Conservation (phyloP, 352 stramenopile species). For the Globisporangium okanoganense region DNA sequence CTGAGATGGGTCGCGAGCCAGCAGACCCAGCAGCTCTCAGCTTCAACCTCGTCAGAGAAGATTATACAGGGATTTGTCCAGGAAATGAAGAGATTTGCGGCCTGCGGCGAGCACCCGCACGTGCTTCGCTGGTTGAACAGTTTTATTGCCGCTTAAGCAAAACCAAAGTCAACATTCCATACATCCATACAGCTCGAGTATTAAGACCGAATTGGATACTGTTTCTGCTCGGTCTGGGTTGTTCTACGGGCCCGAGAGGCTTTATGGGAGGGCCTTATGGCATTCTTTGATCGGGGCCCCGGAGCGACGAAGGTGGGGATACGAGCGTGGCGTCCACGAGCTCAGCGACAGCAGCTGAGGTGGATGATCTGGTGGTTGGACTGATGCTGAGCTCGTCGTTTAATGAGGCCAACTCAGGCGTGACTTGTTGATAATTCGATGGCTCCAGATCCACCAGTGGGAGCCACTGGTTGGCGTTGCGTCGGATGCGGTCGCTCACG, state of each 20-base stretch:
- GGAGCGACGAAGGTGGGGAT: not conserved
- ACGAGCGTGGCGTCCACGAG: not conserved
- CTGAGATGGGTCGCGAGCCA: not conserved
- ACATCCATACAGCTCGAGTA: not conserved
- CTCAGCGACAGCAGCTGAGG: not conserved
- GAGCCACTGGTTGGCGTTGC: not conserved
- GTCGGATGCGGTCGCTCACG: not conserved
- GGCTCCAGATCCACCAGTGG: not conserved
- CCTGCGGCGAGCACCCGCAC: not conserved
- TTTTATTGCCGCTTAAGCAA: not conserved
- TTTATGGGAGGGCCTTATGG: not conserved
- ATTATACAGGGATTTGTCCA: not conserved
- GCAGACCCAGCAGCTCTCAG: not conserved
- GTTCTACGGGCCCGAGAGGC: not conserved
- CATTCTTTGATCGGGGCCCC: not conserved
- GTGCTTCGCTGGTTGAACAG: not conserved
- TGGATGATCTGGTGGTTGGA: not conserved
- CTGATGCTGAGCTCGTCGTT: not conserved
- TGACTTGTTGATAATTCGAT: not conserved
- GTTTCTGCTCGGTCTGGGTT: not conserved
- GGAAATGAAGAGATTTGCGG: not conserved
- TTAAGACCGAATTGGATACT: not conserved
- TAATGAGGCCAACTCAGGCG: not conserved
- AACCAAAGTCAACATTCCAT: too few species aligned
- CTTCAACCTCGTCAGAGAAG: not conserved